A percentile compares a stretch with the other conserved stretches of the same genome.
Evolutionary conservation across 2,329 filamentous ascomycete genomes (phyloP).

Genomic region (Colletotrichum australisinense): DNA sequence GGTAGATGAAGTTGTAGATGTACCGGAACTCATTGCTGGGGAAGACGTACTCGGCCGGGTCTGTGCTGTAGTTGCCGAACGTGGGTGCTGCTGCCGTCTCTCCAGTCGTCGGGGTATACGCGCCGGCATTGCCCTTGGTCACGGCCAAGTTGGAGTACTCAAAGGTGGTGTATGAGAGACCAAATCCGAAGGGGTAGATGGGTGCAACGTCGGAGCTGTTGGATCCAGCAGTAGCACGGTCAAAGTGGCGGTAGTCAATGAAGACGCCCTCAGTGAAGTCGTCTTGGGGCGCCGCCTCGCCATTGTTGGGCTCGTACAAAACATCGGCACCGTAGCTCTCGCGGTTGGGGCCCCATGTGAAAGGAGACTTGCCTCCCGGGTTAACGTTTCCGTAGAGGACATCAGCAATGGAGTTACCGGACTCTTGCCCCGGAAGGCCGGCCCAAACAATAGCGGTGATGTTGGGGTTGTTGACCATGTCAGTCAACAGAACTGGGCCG

Average conservation of each 20-base stretch:
- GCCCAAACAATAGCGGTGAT: constrained; percentile 88
- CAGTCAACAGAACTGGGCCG: constrained; percentile 80
- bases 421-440: constrained; percentile 85
- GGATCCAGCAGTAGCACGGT: constrained; percentile 60
- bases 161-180: constrained; percentile 85
- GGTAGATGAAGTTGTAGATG: constrained; percentile 73
- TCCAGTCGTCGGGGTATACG: constrained; percentile 71
- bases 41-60: constrained; percentile 75
- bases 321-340: constrained; percentile 77
- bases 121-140: constrained; percentile 56
- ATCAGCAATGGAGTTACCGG: constrained; percentile 81
- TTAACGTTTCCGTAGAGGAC: constrained; percentile 87
- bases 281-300: constrained; percentile 72
- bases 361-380: constrained; percentile 81
- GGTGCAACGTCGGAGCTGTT: constrained; percentile 60
- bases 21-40: constrained; percentile 65
- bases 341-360: constrained; percentile 79
- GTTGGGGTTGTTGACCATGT: constrained; percentile 81
- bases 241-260: constrained; percentile 85
- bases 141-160: constrained; percentile 76
- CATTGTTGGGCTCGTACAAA: constrained; percentile 77
- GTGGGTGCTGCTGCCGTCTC: constrained; percentile 71
- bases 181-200: constrained; percentile 85
- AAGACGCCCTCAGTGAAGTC: constrained; percentile 83
- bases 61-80: constrained; percentile 72